These are phyloP conservation scores for Pseudoturritis turrita DNA, from an alignment of 345 rosid genomes.

Conservation along the genomic window DNA sequence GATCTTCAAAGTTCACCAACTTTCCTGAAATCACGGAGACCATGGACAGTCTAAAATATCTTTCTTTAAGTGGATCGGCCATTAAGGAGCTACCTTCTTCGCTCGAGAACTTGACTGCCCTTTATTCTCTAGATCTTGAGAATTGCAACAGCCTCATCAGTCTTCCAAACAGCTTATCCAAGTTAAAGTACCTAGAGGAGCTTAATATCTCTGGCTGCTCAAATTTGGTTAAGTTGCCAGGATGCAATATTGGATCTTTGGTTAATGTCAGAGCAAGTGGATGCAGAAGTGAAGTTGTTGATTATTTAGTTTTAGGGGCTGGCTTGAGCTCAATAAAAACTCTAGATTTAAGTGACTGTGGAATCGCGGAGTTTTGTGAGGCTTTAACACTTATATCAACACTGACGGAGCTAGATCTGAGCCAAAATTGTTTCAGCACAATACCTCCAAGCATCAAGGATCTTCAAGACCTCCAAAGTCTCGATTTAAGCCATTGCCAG, in stretches of 20 bases:
- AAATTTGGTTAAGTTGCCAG: not conserved
- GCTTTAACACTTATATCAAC: not conserved
- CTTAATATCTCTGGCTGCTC: conserved; percentile 12
- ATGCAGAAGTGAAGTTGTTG: not conserved
- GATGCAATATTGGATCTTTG: not conserved
- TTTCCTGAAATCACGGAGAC: conserved; percentile 5
- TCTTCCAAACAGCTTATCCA: not conserved
- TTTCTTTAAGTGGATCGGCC: not conserved
- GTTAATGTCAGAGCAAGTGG: not conserved
- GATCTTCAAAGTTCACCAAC: not conserved
- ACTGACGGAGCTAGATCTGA: not conserved
- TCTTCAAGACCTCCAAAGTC: not conserved
- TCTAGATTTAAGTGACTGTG: not conserved
- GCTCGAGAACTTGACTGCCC: not conserved
- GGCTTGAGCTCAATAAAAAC: not conserved
- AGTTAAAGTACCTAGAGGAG: not conserved
- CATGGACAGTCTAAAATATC: not conserved
- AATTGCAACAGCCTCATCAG: not conserved
- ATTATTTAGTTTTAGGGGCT: not conserved
- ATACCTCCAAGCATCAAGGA: conserved; percentile 11
- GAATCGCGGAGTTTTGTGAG: not conserved
- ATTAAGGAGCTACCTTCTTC: conserved; percentile 1
- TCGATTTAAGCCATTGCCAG: conserved; percentile 7
- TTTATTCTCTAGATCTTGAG: not conserved
- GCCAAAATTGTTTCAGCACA: not conserved